Conservation (phyloP, 1,284 basidiomycete species). For the Sporisorium iseilematis-ciliati region DNA sequence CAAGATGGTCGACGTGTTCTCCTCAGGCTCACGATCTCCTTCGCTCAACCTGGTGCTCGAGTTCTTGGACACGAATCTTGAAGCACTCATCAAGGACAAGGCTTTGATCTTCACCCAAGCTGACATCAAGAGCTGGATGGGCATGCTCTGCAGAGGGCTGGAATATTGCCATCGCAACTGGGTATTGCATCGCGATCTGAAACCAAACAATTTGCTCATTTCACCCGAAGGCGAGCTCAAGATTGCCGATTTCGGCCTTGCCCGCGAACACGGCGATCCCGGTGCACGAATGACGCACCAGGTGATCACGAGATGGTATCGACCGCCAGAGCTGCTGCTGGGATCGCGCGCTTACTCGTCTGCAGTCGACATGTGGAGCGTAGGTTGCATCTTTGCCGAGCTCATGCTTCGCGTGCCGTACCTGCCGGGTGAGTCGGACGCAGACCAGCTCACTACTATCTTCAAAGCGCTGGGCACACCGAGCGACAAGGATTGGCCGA, state of each 20-base stretch:
- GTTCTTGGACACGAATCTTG: constrained; percentile 96
- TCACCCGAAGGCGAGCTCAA: constrained; percentile 91
- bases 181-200: constrained; percentile 94
- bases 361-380: constrained; percentile 92
- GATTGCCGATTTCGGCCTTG: constrained; percentile 98
- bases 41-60: constrained; percentile 98
- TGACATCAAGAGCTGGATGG: constrained; percentile 99
- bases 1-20: constrained; percentile 96
- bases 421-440: constrained; percentile 90
- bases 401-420: constrained; percentile 94
- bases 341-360: constrained; percentile 88
- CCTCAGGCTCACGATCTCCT: constrained; percentile 78
- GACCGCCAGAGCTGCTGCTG: constrained; percentile 91
- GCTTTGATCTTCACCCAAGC: constrained; percentile 89
- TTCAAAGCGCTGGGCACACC: constrained; percentile 95
- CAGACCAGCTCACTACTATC: constrained; percentile 94
- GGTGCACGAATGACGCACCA: constrained; percentile 96
- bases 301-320: constrained; percentile 97
- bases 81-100: constrained; percentile 95
- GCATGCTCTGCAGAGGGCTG: constrained; percentile 94
- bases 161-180: constrained; percentile 97
- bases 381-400: constrained; percentile 95
- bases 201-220: constrained; percentile 98
- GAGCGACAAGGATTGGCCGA: constrained; percentile 95
- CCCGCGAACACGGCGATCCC: constrained; percentile 92